A percentile compares a stretch with the other conserved stretches of the same genome.
These are phyloP conservation scores for Platanthera zijinensis DNA, from an alignment of 106 monocot species.

Conservation along the genomic window DNA sequence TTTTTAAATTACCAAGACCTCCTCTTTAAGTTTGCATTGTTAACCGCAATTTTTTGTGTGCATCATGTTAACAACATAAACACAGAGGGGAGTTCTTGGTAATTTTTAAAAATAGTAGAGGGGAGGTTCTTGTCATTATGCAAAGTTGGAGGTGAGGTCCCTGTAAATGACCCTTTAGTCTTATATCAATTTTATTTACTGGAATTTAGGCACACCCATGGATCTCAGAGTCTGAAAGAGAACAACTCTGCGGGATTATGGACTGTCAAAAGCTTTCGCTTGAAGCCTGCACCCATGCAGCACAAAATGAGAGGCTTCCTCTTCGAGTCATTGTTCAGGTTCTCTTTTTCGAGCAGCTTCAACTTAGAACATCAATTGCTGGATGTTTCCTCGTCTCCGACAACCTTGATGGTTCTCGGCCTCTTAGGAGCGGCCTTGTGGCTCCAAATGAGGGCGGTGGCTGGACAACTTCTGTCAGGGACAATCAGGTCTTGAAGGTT, in stretches of 20 bases:
- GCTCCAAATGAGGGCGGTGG: slow-evolving; percentile 11
- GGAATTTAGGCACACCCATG: slow-evolving; percentile 44
- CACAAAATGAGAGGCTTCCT: slow-evolving; percentile 54
- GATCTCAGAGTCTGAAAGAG: slow-evolving; percentile 26
- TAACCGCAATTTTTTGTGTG: too few species aligned
- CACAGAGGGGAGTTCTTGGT: too few species aligned
- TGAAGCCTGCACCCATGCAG: slow-evolving; percentile 52
- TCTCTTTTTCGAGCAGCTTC: slow-evolving; percentile 53
- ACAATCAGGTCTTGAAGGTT: slow-evolving; percentile 26
- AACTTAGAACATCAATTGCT: slow-evolving; percentile 43
- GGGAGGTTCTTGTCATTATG: too few species aligned
- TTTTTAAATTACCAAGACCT: too few species aligned
- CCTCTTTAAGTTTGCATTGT: too few species aligned
- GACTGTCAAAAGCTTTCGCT: slow-evolving; percentile 57
- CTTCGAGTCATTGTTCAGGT: slow-evolving; percentile 47
- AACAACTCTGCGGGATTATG: slow-evolving; percentile 40
- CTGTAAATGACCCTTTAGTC: not conserved
- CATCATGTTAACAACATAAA: too few species aligned
- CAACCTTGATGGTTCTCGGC: slow-evolving; percentile 33
- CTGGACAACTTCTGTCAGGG: slow-evolving; percentile 2
- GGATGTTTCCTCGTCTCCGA: slow-evolving; percentile 44
- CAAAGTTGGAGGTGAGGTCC: not conserved
- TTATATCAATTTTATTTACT: not conserved
- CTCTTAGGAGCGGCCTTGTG: slow-evolving; percentile 17
- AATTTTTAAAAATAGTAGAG: too few species aligned